phyloP scores from a whole-genome alignment of 2,329 filamentous ascomycete species.

The Penicillium concentricum region DNA sequence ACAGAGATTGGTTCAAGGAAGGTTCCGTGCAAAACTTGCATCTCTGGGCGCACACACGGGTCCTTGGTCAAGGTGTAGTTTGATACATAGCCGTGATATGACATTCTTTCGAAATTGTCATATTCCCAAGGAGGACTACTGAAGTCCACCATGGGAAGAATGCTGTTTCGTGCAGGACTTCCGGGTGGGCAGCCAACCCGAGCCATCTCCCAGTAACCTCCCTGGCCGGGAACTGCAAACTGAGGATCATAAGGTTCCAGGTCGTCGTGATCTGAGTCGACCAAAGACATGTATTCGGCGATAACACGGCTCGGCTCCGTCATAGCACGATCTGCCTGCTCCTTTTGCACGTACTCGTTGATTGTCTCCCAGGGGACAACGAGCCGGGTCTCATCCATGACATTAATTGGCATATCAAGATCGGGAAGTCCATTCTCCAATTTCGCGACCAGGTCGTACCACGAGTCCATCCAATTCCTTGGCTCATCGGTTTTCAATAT shows the following conservation, averaged over 20 bases:
- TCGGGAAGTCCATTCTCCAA: slow-evolving; percentile 45
- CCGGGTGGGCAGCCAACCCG: slow-evolving; percentile 39
- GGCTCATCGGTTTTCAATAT: slow-evolving; percentile 29
- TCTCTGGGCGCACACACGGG: slow-evolving; percentile 46
- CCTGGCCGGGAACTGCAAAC: slow-evolving; percentile 9
- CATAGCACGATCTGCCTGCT: slow-evolving; percentile 19
- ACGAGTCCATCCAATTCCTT: slow-evolving; percentile 42
- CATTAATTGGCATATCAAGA: slow-evolving; percentile 49
- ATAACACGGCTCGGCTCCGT: neutral
- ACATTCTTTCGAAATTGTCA: slow-evolving; percentile 35
- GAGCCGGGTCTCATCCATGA: slow-evolving; percentile 51
- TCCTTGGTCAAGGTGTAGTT: slow-evolving; percentile 50
- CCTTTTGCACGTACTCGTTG: slow-evolving; percentile 37
- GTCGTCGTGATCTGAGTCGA: neutral
- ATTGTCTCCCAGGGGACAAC: slow-evolving; percentile 50
- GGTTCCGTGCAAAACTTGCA: slow-evolving; percentile 48
- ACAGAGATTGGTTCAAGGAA: slow-evolving; percentile 52
- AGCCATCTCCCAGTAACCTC: slow-evolving; percentile 45
- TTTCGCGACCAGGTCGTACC: slow-evolving; percentile 41
- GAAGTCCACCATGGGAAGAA: slow-evolving; percentile 38
- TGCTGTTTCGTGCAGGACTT: slow-evolving; percentile 16
- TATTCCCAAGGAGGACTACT: slow-evolving; percentile 19
- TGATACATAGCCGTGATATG: slow-evolving; percentile 46
- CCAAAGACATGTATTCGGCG: slow-evolving; percentile 13
- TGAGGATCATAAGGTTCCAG: slow-evolving; percentile 17